A percentile compares a stretch with the other conserved stretches of the same genome.
Conservation (phyloP, 192 early-diverging fungal genomes). For the Phlyctochytrium arcticum region DNA sequence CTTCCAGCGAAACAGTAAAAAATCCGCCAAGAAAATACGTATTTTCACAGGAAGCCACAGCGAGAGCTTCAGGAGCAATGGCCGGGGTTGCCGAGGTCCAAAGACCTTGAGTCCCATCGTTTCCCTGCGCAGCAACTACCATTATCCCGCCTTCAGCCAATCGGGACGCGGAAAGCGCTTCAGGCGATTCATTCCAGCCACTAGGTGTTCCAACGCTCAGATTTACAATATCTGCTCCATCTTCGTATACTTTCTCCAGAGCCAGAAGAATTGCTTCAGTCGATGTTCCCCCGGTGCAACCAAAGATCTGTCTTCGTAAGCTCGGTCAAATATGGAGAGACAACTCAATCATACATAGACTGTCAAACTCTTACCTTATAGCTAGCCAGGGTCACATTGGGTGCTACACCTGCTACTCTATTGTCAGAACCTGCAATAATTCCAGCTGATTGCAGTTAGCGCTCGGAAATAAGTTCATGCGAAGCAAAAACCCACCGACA, state of each 20-base stretch:
- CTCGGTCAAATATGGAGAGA: too few species aligned
- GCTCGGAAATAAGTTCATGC: neutral
- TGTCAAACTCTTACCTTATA: constrained; percentile 8
- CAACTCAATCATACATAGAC: too few species aligned
- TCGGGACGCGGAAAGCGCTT: neutral
- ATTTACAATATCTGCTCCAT: neutral
- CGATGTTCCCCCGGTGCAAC: neutral
- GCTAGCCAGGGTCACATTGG: neutral
- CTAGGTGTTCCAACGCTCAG: neutral
- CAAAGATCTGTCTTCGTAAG: neutral
- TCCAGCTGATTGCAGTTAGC: neutral
- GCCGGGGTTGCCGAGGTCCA: neutral
- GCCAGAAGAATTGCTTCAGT: neutral
- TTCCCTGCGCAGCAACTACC: constrained; percentile 5
- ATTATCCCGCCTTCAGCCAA: neutral
- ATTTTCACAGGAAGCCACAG: neutral
- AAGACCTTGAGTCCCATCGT: neutral
- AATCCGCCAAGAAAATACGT: constrained; percentile 3
- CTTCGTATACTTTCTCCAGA: neutral
- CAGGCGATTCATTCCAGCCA: neutral
- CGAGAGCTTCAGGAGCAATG: neutral
- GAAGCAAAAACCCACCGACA: neutral
- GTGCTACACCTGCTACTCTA: neutral
- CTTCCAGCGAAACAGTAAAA: neutral
- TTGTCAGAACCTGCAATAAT: neutral